Conservation (phyloP, 2,329 filamentous ascomycete genomes). For the Paecilomyces formosus region DNA sequence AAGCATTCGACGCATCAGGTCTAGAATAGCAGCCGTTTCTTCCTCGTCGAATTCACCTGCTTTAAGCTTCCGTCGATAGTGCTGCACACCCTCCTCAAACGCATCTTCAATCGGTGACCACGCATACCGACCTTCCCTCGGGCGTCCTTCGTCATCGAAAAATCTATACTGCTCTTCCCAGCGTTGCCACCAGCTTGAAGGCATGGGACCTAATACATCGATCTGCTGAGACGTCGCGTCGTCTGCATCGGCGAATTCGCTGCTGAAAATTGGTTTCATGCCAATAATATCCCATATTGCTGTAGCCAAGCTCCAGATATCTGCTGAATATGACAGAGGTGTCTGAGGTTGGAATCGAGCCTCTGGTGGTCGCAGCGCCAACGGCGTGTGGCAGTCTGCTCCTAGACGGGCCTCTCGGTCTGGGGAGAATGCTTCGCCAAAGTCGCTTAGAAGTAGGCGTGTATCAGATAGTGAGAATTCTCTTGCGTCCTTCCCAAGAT, state of each 20-base stretch:
- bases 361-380: constrained; percentile 14
- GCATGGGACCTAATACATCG: constrained; percentile 11
- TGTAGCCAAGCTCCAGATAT: constrained; percentile 20
- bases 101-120: constrained; percentile 14
- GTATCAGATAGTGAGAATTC: constrained; percentile 19
- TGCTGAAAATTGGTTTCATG: constrained; percentile 11
- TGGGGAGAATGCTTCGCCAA: constrained; percentile 18
- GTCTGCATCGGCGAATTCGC: constrained; percentile 6
- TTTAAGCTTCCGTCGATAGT: constrained; percentile 9
- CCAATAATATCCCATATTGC: constrained; percentile 21
- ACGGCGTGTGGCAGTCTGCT: constrained; percentile 14
- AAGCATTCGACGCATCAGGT: constrained; percentile 26
- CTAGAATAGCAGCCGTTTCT: constrained; percentile 17
- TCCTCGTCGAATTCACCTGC: constrained; percentile 10
- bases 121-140: constrained; percentile 3
- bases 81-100: constrained; percentile 16
- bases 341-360: constrained; percentile 13
- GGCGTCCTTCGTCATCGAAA: constrained; percentile 10
- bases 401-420: constrained; percentile 8
- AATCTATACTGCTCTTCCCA: neutral
- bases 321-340: constrained; percentile 14
- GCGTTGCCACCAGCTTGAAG: neutral
- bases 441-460: constrained; percentile 24
- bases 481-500: constrained; percentile 6
- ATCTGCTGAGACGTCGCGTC: constrained; percentile 13